Evolutionary conservation across 176 grass and related monocot species (phyloP), one percentile per base, ranked within the genome.

Genomic region (Phragmites australis): DNA sequence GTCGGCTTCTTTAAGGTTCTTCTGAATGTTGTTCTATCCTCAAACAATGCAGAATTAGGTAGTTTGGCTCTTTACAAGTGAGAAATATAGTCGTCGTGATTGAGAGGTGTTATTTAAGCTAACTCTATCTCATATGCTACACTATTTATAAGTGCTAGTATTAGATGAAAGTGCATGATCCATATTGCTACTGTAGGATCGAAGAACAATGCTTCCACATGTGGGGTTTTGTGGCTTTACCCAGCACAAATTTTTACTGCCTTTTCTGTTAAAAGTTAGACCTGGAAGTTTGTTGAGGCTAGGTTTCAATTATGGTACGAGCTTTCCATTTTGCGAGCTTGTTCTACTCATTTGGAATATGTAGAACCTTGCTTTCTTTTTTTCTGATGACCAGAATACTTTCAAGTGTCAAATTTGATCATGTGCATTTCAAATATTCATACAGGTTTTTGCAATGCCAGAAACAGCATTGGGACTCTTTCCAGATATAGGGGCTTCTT

Each of bases 371-470:
- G 10, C 21, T 56, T 57, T n/a, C 14, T 26, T 61, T 55, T 72
- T 32, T 39, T 65, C 56, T 4, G 4, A 47, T 72, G 61, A 56
- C 29, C 48, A 48, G 39, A 11, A 74, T 26, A 40, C 4, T 41
- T 82, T 29, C 16, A 58, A 50, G 22, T 78, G 39, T 21, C 7
- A 30, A 48, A 53, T 17, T 74, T 57, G 10, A 34, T 32, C 5
- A 65, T 74, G 53, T 82, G n/a, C 4, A 63, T 81, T 89, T 78
- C 9, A 16, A 64, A 42, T 72, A 69, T 68, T 56, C 47, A 31
- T 91, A 34, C 75, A 94, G 92, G 84, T 94, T 83, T 98, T 98
- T 89, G 95, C 95, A 63, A 98, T 98, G 95, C 95, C 95, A 75
- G 95, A 98, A 85, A 94, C 92, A 54, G 81, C 90, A 85, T 61